Evolutionary conservation across 495 filamentous ascomycete genomes (phyloP).

Genomic region (Thermochaetoides thermophila): DNA sequence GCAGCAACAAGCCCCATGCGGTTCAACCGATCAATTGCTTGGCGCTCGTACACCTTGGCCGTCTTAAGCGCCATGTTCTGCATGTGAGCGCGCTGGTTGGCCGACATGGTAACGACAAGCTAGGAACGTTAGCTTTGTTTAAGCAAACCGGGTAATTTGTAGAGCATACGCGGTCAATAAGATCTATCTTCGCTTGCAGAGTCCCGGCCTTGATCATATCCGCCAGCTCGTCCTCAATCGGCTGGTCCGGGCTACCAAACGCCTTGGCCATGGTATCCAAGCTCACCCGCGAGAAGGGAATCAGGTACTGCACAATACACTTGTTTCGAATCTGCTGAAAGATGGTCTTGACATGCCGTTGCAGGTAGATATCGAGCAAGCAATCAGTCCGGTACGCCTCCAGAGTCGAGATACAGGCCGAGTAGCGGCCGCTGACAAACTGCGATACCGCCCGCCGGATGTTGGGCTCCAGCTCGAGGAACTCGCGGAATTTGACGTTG

Average conservation of each 20-base stretch:
- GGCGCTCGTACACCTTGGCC: slow-evolving; percentile 54
- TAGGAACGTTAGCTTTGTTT: slow-evolving; percentile 14
- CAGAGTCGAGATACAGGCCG: slow-evolving; percentile 64
- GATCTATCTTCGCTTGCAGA: slow-evolving; percentile 71
- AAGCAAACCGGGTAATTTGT: not conserved
- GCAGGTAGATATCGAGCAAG: slow-evolving; percentile 75
- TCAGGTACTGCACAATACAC: slow-evolving; percentile 80
- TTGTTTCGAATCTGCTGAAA: slow-evolving; percentile 68
- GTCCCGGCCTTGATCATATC: slow-evolving; percentile 55
- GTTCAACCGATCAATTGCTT: slow-evolving; percentile 58
- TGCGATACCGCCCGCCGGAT: slow-evolving; percentile 77
- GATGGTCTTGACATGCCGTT: slow-evolving; percentile 54
- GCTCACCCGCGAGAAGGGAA: slow-evolving; percentile 64
- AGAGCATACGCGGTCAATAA: slow-evolving; percentile 49
- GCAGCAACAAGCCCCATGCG: slow-evolving; percentile 59
- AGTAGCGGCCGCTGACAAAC: slow-evolving; percentile 81
- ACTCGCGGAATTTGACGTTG: slow-evolving; percentile 63
- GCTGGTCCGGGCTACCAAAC: slow-evolving; percentile 40
- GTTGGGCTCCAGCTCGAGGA: slow-evolving; percentile 86
- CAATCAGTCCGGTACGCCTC: slow-evolving; percentile 74
- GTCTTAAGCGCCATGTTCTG: slow-evolving; percentile 51
- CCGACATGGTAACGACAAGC: slow-evolving; percentile 54
- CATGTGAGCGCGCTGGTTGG: slow-evolving; percentile 48
- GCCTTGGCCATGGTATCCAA: slow-evolving; percentile 52
- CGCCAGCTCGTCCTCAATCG: slow-evolving; percentile 62